phyloP scores from a whole-genome alignment of 306 rosid genomes.

The Vigna trinervia region DNA sequence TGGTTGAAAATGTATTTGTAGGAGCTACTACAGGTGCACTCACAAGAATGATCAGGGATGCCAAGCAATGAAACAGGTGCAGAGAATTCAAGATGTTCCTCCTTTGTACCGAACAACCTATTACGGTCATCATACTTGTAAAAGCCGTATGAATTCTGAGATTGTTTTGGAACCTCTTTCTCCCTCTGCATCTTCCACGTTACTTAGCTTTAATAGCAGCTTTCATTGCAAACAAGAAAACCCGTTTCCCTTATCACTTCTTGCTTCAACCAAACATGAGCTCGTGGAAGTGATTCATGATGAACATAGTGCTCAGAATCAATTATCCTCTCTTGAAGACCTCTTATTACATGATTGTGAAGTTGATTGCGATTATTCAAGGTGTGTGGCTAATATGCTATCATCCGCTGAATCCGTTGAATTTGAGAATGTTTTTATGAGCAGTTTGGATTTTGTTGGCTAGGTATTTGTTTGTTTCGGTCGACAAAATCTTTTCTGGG shows the following conservation, averaged over 20 bases:
- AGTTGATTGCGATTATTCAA: neutral
- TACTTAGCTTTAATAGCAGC: slow-evolving; percentile 34
- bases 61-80: slow-evolving; percentile 70
- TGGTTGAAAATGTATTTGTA: slow-evolving; percentile 17
- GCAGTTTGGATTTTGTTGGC: slow-evolving; percentile 4
- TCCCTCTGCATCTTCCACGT: slow-evolving; percentile 2
- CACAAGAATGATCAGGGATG: slow-evolving; percentile 65
- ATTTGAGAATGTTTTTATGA: slow-evolving; percentile 2
- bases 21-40: slow-evolving; percentile 69
- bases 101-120: slow-evolving; percentile 53
- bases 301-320: neutral
- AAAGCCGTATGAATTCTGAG: slow-evolving; percentile 41
- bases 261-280: slow-evolving; percentile 18
- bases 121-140: slow-evolving; percentile 57
- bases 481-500: neutral
- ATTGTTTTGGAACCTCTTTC: slow-evolving; percentile 34
- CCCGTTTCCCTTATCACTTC: slow-evolving; percentile 1
- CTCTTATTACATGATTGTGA: slow-evolving; percentile 19
- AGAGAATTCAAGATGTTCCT: slow-evolving; percentile 55
- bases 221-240: neutral
- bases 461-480: neutral
- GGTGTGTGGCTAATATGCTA: neutral
- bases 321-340: neutral
- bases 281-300: neutral
- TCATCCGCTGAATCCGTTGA: slow-evolving; percentile 2